These are phyloP conservation scores for Fusarium multiceps DNA, from an alignment of 2,329 filamentous ascomycete genomes.

Conservation along the genomic window DNA sequence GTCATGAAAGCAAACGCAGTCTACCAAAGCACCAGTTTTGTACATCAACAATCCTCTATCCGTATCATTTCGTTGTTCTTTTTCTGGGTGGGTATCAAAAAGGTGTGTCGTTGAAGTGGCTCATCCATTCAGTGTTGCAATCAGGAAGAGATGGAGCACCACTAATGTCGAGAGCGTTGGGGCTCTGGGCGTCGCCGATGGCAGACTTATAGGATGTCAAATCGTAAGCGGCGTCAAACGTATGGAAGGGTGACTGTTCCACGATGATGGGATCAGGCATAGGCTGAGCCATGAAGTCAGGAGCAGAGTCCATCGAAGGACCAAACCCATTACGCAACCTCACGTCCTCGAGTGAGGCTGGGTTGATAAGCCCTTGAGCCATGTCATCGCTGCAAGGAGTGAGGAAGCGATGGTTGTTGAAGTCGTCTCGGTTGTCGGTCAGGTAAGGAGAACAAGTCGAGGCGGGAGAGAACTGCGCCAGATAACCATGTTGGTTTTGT, in stretches of 20 bases:
- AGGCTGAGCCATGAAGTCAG: slow-evolving; percentile 47
- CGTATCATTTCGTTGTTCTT: slow-evolving; percentile 21
- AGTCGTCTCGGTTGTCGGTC: slow-evolving; percentile 51
- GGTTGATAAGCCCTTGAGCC: slow-evolving; percentile 45
- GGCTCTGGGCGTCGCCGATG: slow-evolving; percentile 46
- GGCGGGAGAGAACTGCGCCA: slow-evolving; percentile 52
- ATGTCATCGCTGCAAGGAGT: slow-evolving; percentile 67
- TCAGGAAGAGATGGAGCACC: slow-evolving; percentile 45
- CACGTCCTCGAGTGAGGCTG: slow-evolving; percentile 46
- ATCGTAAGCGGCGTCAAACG: slow-evolving; percentile 56
- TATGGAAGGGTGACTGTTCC: slow-evolving; percentile 52
- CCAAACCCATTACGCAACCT: slow-evolving; percentile 45
- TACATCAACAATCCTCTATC: slow-evolving; percentile 44
- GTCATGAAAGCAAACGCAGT: slow-evolving; percentile 45
- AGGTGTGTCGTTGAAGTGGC: slow-evolving; percentile 47
- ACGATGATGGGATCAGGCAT: slow-evolving; percentile 47
- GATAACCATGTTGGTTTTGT: slow-evolving; percentile 46
- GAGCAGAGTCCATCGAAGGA: slow-evolving; percentile 42
- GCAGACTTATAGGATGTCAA: slow-evolving; percentile 51
- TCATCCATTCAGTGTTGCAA: slow-evolving; percentile 47
- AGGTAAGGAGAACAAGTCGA: slow-evolving; percentile 54
- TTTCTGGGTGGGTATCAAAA: slow-evolving; percentile 49
- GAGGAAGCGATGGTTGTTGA: slow-evolving; percentile 57
- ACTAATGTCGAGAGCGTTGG: slow-evolving; percentile 40
- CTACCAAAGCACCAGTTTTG: slow-evolving; percentile 43